A percentile compares a stretch with the other conserved stretches of the same genome.
phyloP scores from a whole-genome alignment of 129 eudicot genomes.

The Daucus carota region DNA sequence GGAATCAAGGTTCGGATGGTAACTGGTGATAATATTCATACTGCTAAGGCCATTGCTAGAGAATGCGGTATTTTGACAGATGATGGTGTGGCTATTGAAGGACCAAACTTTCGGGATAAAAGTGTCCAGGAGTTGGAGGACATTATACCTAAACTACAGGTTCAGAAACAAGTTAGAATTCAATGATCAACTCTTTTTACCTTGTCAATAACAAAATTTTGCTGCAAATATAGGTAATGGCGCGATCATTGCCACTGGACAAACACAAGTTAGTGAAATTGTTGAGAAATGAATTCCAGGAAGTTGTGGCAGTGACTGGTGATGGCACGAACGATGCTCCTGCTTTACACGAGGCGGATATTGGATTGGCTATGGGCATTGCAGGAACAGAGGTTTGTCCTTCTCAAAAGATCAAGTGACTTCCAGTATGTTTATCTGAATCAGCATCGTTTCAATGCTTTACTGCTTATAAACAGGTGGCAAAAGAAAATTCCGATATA shows the following conservation, averaged over 20 bases:
- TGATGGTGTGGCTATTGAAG: constrained; percentile 80
- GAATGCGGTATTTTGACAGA: constrained; percentile 80
- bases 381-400: constrained; percentile 90
- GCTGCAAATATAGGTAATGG: constrained; percentile 53
- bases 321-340: constrained; percentile 99
- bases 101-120: constrained; percentile 54
- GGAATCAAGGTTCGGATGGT: constrained; percentile 79
- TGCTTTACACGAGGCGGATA: constrained; percentile 91
- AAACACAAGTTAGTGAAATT: constrained; percentile 72
- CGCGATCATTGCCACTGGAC: constrained; percentile 80
- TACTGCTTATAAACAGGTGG: constrained; percentile 46
- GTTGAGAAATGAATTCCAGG: constrained; percentile 56
- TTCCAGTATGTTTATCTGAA: neutral
- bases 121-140: constrained; percentile 47
- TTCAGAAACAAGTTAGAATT: constrained; percentile 5
- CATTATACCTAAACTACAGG: constrained; percentile 68
- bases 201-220: neutral
- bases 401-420: neutral
- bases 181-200: neutral
- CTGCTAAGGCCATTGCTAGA: constrained; percentile 83
- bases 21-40: constrained; percentile 75
- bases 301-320: constrained; percentile 94
- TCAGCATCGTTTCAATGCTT: neutral
- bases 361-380: constrained; percentile 96
- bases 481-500: constrained; percentile 90